Evolutionary conservation across 768 basidiomycete genomes (phyloP), one percentile per base, ranked within the genome.

Genomic region (Termitomyces sp.): DNA sequence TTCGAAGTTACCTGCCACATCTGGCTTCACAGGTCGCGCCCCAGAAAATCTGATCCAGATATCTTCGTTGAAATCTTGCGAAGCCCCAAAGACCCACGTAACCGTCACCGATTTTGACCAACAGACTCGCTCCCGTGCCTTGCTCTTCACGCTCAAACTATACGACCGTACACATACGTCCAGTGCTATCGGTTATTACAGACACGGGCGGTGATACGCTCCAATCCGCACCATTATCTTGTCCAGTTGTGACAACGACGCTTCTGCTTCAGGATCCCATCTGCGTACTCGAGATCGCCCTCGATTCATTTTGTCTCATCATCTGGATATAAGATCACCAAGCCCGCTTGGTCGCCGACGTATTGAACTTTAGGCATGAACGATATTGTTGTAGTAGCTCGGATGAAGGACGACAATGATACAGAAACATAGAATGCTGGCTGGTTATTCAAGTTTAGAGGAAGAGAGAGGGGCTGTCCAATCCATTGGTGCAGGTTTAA

Each of bases 51-150:
- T 28, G 19, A 63, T 37, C 60, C 55, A 59, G 2, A 63, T 41
- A 6, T 63, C 60, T 39, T 64, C 59, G n/a, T 58, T 28, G 27
- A 47, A 41, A 44, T 59, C 34, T 28, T 53, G 30, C 8, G 54
- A 43, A 28, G 56, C 51, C n/a, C 51, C 32, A 47, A 64, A 64
- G 9, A 61, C 63, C 63, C 63, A 64, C 2, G 63, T 60, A 30
- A 61, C 56, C 11, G 58, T 34, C 28, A 3, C 59, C 56, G 28
- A 64, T 59, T 59, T 51, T 61, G 6, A 64, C 34, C 1, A 64
- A 43, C 39, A 64, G 49, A 52, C 63, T 64, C 19, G 60, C 53
- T 11, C 63, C 57, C 21, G 47, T 58, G 5, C 63, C 63, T 16
- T 50, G 43, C 44, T 56, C 56, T 43, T 64, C 63, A 5, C 60